A percentile compares a stretch with the other conserved stretches of the same genome.
Conservation (phyloP, 2,329 filamentous ascomycete genomes). For the Colletotrichum orchidophilum region DNA sequence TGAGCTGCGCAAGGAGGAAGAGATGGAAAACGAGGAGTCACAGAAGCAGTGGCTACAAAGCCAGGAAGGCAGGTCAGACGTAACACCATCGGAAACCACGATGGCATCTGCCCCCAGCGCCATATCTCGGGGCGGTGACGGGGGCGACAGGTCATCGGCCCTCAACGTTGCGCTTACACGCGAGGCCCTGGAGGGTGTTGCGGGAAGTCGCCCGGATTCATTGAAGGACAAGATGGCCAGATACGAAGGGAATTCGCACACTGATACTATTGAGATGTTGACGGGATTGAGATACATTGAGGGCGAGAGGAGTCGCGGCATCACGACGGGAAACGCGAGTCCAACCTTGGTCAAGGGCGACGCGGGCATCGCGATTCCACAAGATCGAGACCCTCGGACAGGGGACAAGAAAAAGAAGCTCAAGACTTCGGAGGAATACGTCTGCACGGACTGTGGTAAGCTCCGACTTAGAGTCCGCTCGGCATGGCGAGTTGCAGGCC, state of each 20-base stretch:
- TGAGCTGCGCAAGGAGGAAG: constrained; percentile 86
- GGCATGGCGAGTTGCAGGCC: background rate
- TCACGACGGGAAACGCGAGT: constrained; percentile 86
- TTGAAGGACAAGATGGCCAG: constrained; percentile 87
- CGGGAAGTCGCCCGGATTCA: constrained; percentile 74
- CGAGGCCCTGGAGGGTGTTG: constrained; percentile 81
- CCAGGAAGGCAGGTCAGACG: constrained; percentile 64
- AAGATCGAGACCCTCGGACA: constrained; percentile 77
- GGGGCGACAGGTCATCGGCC: constrained; percentile 66
- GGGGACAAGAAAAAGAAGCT: constrained; percentile 89
- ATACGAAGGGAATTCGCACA: constrained; percentile 79
- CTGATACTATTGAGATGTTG: constrained; percentile 91
- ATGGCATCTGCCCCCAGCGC: constrained; percentile 46
- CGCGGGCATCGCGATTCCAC: constrained; percentile 83
- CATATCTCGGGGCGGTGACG: constrained; percentile 58
- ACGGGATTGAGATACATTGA: constrained; percentile 89
- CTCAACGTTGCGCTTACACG: constrained; percentile 77
- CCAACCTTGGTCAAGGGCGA: constrained; percentile 86
- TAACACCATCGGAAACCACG: constrained; percentile 59
- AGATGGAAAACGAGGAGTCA: constrained; percentile 77
- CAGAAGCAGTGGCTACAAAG: constrained; percentile 69
- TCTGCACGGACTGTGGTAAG: constrained; percentile 91
- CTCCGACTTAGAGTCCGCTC: constrained; percentile 32
- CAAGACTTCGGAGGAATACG: constrained; percentile 87
- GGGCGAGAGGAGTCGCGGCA: constrained; percentile 86